Conservation (phyloP, 78 protist species). For the Blattamonas nauphoetae region DNA sequence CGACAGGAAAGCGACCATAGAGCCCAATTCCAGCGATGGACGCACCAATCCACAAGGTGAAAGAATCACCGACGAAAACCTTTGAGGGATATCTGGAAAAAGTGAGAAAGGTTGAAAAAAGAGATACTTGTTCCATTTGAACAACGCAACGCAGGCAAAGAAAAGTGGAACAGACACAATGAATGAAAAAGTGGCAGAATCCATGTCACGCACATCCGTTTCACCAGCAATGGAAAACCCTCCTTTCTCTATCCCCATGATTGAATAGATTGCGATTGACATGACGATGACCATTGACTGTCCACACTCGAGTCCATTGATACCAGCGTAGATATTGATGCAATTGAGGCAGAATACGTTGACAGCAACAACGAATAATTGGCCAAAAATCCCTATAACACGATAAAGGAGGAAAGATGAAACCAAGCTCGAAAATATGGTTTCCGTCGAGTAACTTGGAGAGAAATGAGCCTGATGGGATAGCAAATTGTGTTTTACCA, state of each 20-base stretch:
- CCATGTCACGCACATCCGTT: no score
- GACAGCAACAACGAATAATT: slow-evolving; percentile 59
- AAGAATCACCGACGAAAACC: slow-evolving; percentile 97
- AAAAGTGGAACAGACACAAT: not conserved
- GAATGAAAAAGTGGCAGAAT: not conserved
- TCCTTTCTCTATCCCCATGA: not conserved
- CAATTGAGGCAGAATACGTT: slow-evolving; percentile 84
- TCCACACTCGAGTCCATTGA: slow-evolving; percentile 76
- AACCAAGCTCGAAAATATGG: no score
- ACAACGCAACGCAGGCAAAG: not conserved
- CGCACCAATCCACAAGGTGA: slow-evolving; percentile 91
- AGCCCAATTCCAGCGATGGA: slow-evolving; percentile 87
- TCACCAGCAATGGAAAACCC: not conserved
- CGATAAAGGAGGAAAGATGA: not conserved
- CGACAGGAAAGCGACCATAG: slow-evolving; percentile 75
- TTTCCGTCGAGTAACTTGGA: not conserved
- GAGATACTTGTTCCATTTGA: not conserved
- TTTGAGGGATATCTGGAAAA: slow-evolving; percentile 54
- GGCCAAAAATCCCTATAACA: not conserved
- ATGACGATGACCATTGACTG: slow-evolving; percentile 65
- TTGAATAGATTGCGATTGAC: not conserved
- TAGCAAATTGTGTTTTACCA: not conserved
- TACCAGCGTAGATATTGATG: slow-evolving; percentile 90
- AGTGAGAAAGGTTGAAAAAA: not conserved
- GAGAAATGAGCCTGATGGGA: no score